Percentiles rank a stretch among this genome's conserved stretches.
Evolutionary conservation across 768 basidiomycete genomes (phyloP).

Genomic region (Lanmaoa pseudosensibilis): DNA sequence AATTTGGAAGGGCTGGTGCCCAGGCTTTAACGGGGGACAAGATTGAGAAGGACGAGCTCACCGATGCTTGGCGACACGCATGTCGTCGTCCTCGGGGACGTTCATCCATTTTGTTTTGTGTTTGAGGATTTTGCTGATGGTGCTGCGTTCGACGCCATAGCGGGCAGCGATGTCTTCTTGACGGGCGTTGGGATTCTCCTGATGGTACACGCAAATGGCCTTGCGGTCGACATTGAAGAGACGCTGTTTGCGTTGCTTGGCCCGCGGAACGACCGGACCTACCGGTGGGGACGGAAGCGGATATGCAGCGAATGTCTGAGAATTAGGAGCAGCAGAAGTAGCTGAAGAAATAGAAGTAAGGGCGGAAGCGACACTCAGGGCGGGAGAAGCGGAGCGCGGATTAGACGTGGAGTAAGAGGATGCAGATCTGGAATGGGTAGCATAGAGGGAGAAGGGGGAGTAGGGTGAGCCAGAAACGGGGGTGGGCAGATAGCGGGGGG

Average conservation of each 20-base stretch:
- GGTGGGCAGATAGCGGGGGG: constrained; percentile 46
- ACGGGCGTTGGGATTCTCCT: constrained; percentile 61
- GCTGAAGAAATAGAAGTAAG: constrained; percentile 53
- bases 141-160: constrained; percentile 85
- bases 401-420: constrained; percentile 45
- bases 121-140: constrained; percentile 92
- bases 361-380: constrained; percentile 55
- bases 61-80: constrained; percentile 71
- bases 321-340: constrained; percentile 31
- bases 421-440: constrained; percentile 47
- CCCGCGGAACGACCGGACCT: constrained; percentile 34
- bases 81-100: constrained; percentile 56
- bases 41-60: constrained; percentile 28
- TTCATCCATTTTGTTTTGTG: constrained; percentile 81
- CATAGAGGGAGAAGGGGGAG: constrained; percentile 44
- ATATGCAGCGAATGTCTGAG: constrained; percentile 31
- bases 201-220: constrained; percentile 68
- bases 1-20: constrained; percentile 70
- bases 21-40: constrained; percentile 6
- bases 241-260: constrained; percentile 68
- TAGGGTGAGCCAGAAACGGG: constrained; percentile 48
- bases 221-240: constrained; percentile 75
- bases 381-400: constrained; percentile 60
- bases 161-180: constrained; percentile 82
- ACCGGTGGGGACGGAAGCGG: constrained; percentile 30